Evolutionary conservation across 441 rosid species (phyloP), one percentile per base, ranked within the genome.

Genomic region (Syzygium malaccense): DNA sequence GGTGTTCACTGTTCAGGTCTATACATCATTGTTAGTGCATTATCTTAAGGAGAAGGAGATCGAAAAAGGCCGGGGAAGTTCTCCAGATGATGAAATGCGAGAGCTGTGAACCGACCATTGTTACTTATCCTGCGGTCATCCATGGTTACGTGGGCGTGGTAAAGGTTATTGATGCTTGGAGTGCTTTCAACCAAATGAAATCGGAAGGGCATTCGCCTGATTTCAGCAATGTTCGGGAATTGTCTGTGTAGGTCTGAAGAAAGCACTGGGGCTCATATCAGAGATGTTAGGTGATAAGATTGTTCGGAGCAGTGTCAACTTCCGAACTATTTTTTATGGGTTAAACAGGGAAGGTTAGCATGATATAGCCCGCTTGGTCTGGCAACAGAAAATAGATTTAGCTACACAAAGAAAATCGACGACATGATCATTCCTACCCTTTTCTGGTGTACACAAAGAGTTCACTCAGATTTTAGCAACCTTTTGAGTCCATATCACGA

Each of bases 211-310:
- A 92, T 30, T 32, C 58, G n/a, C 98, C 98, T 12, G 98, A 96
- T 90, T 96, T 96, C 78, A 92, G 88, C 96, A 2, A 94, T 91
- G 93, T 94, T 95, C 92, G 94, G 95, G 51, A 87, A 62, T 87
- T 91, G 95, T 87, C 93, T 93, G 41, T 96, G 97, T 85, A 92
- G 90, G 89, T 96, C 97, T 57, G 95, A 95, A 92, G 96, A 95
- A 95, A 90, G 97, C 98, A 2, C 20, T 93, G 90, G 86, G 91
- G 90, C 95, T 96, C 90, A 54, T 94, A 86, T 90, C 92, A 25
- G 96, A 95, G 89, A 95, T 96, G 97, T 54, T 86, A 55, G 91
- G 93, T 30, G 87, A 90, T 54, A 94, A 96, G 88, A 92, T 96
- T 28, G 92, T 89, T 89, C 97, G 94, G 0, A 95, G 96, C 55